Conservation (phyloP, 2,329 filamentous ascomycete species). For the Fusarium anguioides region DNA sequence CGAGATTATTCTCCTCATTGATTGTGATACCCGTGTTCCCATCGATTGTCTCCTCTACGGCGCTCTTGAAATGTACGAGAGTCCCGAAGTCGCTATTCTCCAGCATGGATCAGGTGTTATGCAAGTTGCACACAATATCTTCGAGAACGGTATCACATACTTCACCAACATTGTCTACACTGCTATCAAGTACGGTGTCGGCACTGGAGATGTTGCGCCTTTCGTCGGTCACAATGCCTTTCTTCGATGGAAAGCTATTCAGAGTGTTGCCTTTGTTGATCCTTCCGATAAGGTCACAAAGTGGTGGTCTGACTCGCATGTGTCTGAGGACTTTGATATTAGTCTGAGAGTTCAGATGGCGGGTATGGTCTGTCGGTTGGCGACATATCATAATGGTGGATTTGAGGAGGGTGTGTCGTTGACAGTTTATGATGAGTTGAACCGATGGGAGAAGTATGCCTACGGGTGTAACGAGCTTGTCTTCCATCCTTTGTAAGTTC, state of each 20-base stretch:
- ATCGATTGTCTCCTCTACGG: slow-evolving; percentile 75
- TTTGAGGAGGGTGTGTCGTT: slow-evolving; percentile 81
- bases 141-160: slow-evolving; percentile 79
- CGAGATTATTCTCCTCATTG: slow-evolving; percentile 70
- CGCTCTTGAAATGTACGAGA: slow-evolving; percentile 77
- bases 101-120: slow-evolving; percentile 81
- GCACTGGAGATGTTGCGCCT: slow-evolving; percentile 76
- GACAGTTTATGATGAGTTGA: slow-evolving; percentile 78
- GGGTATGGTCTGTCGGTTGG: slow-evolving; percentile 76
- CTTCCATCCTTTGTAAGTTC: slow-evolving; percentile 70
- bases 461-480: slow-evolving; percentile 78
- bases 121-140: slow-evolving; percentile 78
- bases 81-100: slow-evolving; percentile 76
- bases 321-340: slow-evolving; percentile 84
- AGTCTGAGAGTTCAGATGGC: slow-evolving; percentile 75
- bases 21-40: slow-evolving; percentile 73
- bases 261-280: slow-evolving; percentile 41
- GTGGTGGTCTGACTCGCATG: slow-evolving; percentile 80
- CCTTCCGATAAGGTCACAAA: slow-evolving; percentile 64
- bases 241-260: slow-evolving; percentile 68
- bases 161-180: slow-evolving; percentile 84
- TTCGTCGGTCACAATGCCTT: slow-evolving; percentile 85
- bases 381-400: slow-evolving; percentile 73
- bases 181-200: slow-evolving; percentile 76
- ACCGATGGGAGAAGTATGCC: slow-evolving; percentile 79